Base-by-base conservation (phyloP, 176 grass and related monocot genomes). In the Oryza glumipatula region DNA sequence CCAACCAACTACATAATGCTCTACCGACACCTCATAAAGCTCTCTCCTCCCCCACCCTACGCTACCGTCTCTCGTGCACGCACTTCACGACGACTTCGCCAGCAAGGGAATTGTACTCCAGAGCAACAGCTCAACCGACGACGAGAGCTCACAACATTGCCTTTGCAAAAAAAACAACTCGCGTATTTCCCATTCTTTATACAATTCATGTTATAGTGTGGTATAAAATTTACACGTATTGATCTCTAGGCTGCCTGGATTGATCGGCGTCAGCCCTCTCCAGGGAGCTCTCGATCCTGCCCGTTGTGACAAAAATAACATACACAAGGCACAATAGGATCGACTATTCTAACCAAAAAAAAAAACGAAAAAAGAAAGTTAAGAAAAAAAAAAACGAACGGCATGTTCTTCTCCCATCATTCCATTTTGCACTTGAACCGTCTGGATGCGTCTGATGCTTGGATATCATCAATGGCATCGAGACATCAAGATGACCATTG, bases 401-500 rank as follows among this genome's bases (percentile, higher is more conserved):
- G n/a, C 19, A 5, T 10, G 54, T 41, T 24, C 45, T 81, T 19
- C 58, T 77, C 84, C 43, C 79, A 56, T 67, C 74, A 52, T 67
- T 68, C 78, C 89, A 86, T 76, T 60, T 64, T 54, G 60, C 61
- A 24, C 75, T 68, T 52, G 64, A 86, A 58, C 56, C 23, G 48
- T 80, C 72, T 60, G 64, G 67, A 84, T 76, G 63, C 47, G 73
- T 65, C 80, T 72, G 51, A 70, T 67, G 82, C 63, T 15, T 71
- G 19, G 9, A 48, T 26, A 77, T 77, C 23, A 74, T 52, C 87
- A 88, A 82, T 33, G 41, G 41, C 24, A 80, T 90, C 76, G 76
- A 86, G 52, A 84, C 43, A 21, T 92, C 79, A 99, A 73, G 91
- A 80, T 16, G 91, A 92, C 88, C 89, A 99, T 86, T 96, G 86